A percentile compares a stretch with the other conserved stretches of the same genome.
These are phyloP conservation scores for Lithohypha guttulata DNA, from an alignment of 2,329 filamentous ascomycete genomes.

Conservation along the genomic window DNA sequence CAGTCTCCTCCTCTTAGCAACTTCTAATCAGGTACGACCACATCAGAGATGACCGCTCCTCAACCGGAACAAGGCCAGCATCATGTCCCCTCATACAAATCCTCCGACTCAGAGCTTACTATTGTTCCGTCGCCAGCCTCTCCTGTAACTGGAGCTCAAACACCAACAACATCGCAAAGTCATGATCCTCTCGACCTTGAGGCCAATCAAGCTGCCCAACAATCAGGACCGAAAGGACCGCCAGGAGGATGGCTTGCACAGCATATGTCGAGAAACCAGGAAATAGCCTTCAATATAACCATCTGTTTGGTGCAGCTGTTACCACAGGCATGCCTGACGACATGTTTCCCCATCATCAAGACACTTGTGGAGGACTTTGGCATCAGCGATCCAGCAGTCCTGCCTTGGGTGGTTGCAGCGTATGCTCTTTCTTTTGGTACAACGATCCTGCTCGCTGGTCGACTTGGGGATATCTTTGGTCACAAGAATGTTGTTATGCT, in stretches of 20 bases:
- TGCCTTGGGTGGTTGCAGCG: constrained; percentile 33
- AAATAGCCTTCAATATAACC: constrained; percentile 30
- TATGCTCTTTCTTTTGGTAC: constrained; percentile 36
- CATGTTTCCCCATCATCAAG: constrained; percentile 32
- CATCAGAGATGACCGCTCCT: too few relatives aligned
- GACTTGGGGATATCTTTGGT: constrained; percentile 36
- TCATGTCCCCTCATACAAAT: too few relatives aligned
- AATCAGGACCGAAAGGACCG: constrained; percentile 7
- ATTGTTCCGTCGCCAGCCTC: not conserved
- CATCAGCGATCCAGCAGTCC: constrained; percentile 22
- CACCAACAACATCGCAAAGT: not conserved
- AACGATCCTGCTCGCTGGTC: constrained; percentile 36
- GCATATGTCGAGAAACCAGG: constrained; percentile 14
- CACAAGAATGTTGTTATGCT: constrained; percentile 33
- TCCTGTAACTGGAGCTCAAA: not conserved
- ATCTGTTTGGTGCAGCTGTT: constrained; percentile 39
- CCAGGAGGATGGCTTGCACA: constrained; percentile 16
- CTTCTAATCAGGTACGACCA: too few relatives aligned
- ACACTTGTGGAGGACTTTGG: constrained; percentile 37
- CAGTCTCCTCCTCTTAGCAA: too few relatives aligned
- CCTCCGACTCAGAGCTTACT: not conserved
- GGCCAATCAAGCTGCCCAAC: not conserved
- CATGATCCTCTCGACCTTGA: not conserved
- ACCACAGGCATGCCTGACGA: constrained; percentile 27
- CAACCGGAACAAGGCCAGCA: too few relatives aligned